Percentiles rank a stretch among this genome's conserved stretches.
Conservation (phyloP, 805 yeast species). For the Metschnikowia corniflorae region DNA sequence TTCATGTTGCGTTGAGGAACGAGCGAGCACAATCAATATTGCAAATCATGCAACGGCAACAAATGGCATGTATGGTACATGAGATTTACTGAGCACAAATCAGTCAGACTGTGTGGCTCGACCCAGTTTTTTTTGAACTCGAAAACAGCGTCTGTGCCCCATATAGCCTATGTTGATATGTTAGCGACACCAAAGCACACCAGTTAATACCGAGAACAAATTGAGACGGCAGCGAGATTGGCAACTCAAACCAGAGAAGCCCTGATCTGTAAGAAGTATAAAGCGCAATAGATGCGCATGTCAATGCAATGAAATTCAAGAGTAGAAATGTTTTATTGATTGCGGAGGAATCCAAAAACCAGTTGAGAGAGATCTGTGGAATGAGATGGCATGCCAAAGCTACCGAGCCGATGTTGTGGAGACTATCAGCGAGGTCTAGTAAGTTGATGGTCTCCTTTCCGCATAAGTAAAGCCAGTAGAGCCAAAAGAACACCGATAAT, state of each 20-base stretch:
- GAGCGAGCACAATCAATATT: too few relatives aligned
- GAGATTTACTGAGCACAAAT: too few relatives aligned
- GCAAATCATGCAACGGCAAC: too few relatives aligned
- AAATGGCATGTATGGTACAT: too few relatives aligned
- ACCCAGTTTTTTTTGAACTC: background rate
- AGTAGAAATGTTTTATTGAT: slow-evolving; percentile 3
- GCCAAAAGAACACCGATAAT: background rate
- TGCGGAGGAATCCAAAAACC: slow-evolving; percentile 13
- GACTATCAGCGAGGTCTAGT: slow-evolving; percentile 15
- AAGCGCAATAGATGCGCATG: background rate
- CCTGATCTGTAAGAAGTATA: background rate
- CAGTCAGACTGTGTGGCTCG: too few relatives aligned
- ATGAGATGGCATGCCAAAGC: slow-evolving; percentile 13
- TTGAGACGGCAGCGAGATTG: slow-evolving; percentile 10
- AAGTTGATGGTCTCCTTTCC: slow-evolving; percentile 12
- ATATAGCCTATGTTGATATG: slow-evolving; percentile 8
- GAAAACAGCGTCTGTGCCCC: background rate
- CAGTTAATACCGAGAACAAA: slow-evolving; percentile 3
- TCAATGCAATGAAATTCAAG: slow-evolving; percentile 1
- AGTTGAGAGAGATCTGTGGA: slow-evolving; percentile 15
- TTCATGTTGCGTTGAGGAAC: too few relatives aligned
- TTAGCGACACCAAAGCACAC: slow-evolving; percentile 2
- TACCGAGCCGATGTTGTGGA: slow-evolving; percentile 11
- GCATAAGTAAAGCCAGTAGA: slow-evolving; percentile 3
- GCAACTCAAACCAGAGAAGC: slow-evolving; percentile 8